Base-by-base conservation (phyloP, 176 grass and related monocot genomes). In the Raddia guianensis region DNA sequence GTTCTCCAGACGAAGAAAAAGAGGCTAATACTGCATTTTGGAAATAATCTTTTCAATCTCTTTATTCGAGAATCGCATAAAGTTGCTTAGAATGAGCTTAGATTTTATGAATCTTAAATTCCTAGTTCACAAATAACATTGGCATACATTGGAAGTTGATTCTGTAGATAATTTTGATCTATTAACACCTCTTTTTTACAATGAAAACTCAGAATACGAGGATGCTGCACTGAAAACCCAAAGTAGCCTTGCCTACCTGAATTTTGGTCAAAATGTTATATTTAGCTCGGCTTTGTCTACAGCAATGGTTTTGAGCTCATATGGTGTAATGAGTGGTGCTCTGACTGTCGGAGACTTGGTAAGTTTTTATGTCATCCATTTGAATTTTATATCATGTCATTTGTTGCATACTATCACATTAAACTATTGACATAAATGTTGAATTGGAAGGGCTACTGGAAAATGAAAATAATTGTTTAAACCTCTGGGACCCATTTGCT, bases 331-430 rank as follows among this genome's bases (percentile, higher is more conserved):
- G 90, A 95, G 86, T 84, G 92, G 92, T 56, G 92, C 96, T 88
- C 90, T 98, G 79, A 95, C 92, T 85, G 90, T 98, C 50, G 96
- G 96, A 74, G 96, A 98, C 71, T 87, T 98, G 96, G 96, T 98
- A 93, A 95, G 51, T 88, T 54, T 60, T 80, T 75, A 68, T 76
- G 19, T 62, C 49, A 72, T 76, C 63, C 56, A 12, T 83, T 76
- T 42, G 40, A 42, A 5, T 61, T 56, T 55, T 67, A 37, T 67
- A 70, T 37, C 9, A 21, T 70, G 10, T 18, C 63, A 85, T 89
- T 76, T 59, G 12, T 75, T 40, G 37, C 37, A 40, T 40, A 40
- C 2, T 46, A 85, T 56, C 61, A 15, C 21, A 40, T 51, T 4
- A 13, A 27, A 49, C 50, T 68, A 50, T 56, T 18, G 34, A 35